These are phyloP conservation scores for Aspergillus fumigatus DNA, from an alignment of 2,329 filamentous ascomycete genomes.

Conservation along the genomic window DNA sequence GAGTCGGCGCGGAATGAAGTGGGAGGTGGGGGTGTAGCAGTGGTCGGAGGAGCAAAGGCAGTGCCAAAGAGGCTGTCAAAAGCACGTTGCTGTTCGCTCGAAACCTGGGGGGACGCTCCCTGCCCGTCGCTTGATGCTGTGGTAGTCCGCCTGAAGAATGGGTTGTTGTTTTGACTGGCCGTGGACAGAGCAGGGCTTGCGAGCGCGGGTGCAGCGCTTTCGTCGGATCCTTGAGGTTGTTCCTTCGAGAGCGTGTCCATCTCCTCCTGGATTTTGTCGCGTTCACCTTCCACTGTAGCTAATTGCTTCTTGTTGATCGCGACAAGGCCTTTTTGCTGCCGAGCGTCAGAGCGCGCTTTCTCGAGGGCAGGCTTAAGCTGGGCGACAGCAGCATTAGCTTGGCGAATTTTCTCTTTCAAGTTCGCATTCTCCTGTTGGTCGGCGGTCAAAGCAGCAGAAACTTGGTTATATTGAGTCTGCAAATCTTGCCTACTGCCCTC, in stretches of 20 bases:
- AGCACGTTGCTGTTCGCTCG: slow-evolving; percentile 56
- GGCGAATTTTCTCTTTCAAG: slow-evolving; percentile 82
- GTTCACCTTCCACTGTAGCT: slow-evolving; percentile 79
- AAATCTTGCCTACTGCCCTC: slow-evolving; percentile 78
- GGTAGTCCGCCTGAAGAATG: slow-evolving; percentile 75
- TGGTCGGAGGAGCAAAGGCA: slow-evolving; percentile 50
- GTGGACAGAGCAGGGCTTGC: slow-evolving; percentile 62
- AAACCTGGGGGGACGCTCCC: slow-evolving; percentile 43
- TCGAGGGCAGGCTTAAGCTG: slow-evolving; percentile 87
- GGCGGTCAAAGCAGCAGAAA: slow-evolving; percentile 68
- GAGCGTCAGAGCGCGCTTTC: slow-evolving; percentile 84
- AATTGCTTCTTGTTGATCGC: slow-evolving; percentile 99
- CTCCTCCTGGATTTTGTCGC: slow-evolving; percentile 80
- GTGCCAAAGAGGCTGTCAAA: slow-evolving; percentile 87
- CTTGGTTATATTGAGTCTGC: slow-evolving; percentile 74
- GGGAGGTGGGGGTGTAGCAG: slow-evolving; percentile 45
- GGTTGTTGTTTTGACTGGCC: slow-evolving; percentile 75
- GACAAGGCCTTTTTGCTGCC: slow-evolving; percentile 92
- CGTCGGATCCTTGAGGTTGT: slow-evolving; percentile 54
- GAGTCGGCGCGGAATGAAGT: slow-evolving; percentile 59
- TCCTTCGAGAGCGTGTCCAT: slow-evolving; percentile 63
- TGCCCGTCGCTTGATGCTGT: slow-evolving; percentile 44
- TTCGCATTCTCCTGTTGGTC: slow-evolving; percentile 84
- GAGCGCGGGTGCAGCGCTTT: slow-evolving; percentile 48
- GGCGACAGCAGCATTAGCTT: slow-evolving; percentile 74